Evolutionary conservation across 371 early-diverging fungal genomes (phyloP).

Genomic region (Dinochytrium kinnereticum): DNA sequence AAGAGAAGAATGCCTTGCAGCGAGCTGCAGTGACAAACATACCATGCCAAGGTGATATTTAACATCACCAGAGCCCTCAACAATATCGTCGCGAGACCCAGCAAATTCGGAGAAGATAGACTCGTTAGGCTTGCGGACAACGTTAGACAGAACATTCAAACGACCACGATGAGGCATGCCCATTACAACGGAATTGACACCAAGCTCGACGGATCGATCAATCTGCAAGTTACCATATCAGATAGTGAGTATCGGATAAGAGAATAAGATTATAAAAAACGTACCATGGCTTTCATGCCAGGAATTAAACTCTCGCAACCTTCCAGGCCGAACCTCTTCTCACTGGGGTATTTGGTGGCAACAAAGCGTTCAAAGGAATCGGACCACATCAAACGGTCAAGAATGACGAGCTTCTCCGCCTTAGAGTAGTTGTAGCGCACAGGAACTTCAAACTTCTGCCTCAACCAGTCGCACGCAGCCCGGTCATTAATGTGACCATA

Average conservation of each 20-base stretch:
- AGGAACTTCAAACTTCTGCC: conserved; percentile 88
- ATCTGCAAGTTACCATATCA: conserved; percentile 24
- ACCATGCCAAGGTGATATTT: conserved; percentile 96
- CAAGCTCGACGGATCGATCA: conserved; percentile 48
- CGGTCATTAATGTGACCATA: conserved; percentile 98
- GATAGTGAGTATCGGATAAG: no score
- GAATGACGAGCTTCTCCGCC: conserved; percentile 87
- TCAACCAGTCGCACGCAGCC: conserved; percentile 95
- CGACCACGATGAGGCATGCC: conserved; percentile 98
- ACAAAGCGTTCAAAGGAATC: conserved; percentile 95
- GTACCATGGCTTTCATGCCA: conserved; percentile 94
- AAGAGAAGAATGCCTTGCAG: conserved; percentile 84
- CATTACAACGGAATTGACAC: conserved; percentile 78
- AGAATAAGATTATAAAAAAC: conserved; percentile 47
- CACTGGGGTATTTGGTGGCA: conserved; percentile 92
- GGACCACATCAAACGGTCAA: conserved; percentile 96
- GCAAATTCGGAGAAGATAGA: conserved; percentile 97
- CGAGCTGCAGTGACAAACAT: neutral
- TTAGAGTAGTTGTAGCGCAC: conserved; percentile 80
- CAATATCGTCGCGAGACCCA: conserved; percentile 71
- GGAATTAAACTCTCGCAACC: conserved; percentile 96
- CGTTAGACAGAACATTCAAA: conserved; percentile 89
- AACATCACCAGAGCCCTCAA: conserved; percentile 97
- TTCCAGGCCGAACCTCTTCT: conserved; percentile 98
- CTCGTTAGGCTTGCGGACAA: conserved; percentile 95